Base-by-base conservation (phyloP, 805 yeast genomes). In the Yarrowia sp. region DNA sequence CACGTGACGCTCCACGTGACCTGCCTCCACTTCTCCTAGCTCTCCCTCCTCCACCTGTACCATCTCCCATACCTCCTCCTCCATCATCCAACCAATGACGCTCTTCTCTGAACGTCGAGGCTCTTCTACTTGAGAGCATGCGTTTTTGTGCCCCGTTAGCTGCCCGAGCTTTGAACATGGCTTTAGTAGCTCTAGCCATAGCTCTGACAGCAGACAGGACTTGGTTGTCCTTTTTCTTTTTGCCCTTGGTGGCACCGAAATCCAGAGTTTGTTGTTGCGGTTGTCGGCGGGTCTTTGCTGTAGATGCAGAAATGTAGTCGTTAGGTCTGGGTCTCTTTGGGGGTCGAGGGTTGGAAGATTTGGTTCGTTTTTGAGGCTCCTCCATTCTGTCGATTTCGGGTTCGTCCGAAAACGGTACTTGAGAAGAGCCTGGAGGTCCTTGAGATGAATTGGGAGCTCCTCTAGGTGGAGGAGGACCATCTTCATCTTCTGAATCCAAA, bases 321-420 rank as follows among this genome's bases (percentile, higher is more conserved):
- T 28, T 38, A 22, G 44, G 44, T 28, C 44, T 14, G 8, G 33
- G 5, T n/a, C 44, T 41, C 28, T 51, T 51, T 3, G 45, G 44
- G 13, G 18, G 8, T 7, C 60, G 28, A 5, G 60, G 9, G 11
- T 10, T 22, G 8, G 15, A 28, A 14, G 33, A 14, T n/a, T 22
- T 51, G 28, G 11, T 39, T 14, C 47, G 22, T 17, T 41, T 39
- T 28, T 31, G 11, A 3, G 47, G 45, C 31, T 36, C 38, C 17
- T 55, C 61, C 61, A 55, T 55, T 28, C 61, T 14, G 31, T 55
- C 61, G 32, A 55, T 55, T 32, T 55, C 61, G 4, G 60, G 60
- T 28, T 38, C 60, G 18, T 51, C 60, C 2, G 31, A 48, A 6
- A 1, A 17, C 10, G 3, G 18, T 17, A 14, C 5, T 22, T 22